Percentiles rank a stretch among this genome's conserved stretches.
phyloP scores from a whole-genome alignment of 2,329 filamentous ascomycete species.

The Venturia effusa region DNA sequence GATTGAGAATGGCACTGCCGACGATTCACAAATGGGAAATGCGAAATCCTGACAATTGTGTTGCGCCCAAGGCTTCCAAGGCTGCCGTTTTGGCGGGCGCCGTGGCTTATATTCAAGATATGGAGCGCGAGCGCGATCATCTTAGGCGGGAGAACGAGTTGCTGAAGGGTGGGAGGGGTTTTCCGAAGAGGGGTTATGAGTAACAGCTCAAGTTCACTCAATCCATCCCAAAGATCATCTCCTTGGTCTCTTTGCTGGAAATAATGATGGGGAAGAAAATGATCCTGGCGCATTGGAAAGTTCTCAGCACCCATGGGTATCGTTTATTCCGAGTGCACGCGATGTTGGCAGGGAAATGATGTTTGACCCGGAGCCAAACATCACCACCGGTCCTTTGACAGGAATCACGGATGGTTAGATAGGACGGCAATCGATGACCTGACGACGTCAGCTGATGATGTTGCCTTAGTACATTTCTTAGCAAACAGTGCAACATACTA shows the following conservation, averaged over 20 bases:
- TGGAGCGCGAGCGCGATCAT: slow-evolving; percentile 26
- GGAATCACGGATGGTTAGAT: background rate
- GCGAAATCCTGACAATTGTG: slow-evolving; percentile 6
- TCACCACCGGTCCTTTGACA: background rate
- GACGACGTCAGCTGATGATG: background rate
- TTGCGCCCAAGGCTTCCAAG: slow-evolving; percentile 31
- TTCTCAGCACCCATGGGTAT: background rate
- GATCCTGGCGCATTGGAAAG: background rate
- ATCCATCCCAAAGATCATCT: background rate
- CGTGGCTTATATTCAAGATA: slow-evolving; percentile 35
- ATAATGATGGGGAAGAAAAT: background rate
- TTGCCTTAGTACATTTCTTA: background rate
- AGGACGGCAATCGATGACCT: background rate
- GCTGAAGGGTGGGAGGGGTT: background rate
- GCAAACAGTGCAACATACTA: background rate
- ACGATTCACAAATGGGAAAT: slow-evolving; percentile 15
- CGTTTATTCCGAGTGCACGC: background rate
- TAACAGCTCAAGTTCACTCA: background rate
- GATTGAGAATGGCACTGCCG: slow-evolving; percentile 20
- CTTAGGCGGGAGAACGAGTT: slow-evolving; percentile 4
- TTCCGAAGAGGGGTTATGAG: background rate
- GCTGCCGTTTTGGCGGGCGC: slow-evolving; percentile 35
- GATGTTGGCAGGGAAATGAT: background rate
- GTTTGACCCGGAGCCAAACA: background rate
- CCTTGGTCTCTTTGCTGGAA: background rate